Percentiles rank a stretch among this genome's conserved stretches.
These are phyloP conservation scores for Aspergillus campestris DNA, from an alignment of 495 filamentous ascomycete genomes.

Conservation along the genomic window DNA sequence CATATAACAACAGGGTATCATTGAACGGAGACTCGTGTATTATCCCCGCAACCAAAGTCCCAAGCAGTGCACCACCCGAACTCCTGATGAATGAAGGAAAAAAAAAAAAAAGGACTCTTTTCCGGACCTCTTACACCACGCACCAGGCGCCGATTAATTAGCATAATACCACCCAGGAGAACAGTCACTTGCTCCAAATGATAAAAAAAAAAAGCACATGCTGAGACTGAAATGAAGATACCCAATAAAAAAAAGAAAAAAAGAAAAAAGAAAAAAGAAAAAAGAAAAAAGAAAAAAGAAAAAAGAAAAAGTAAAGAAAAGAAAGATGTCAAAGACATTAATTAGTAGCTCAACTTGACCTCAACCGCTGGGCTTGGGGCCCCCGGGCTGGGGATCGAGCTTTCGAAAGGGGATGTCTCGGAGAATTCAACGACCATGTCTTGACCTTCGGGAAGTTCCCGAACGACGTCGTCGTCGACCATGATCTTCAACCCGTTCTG, in stretches of 20 bases:
- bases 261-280: neutral
- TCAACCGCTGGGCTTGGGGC: slow-evolving; percentile 21
- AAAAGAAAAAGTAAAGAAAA: neutral
- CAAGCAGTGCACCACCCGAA: slow-evolving; percentile 16
- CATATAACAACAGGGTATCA: slow-evolving; percentile 35
- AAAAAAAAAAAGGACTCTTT: neutral
- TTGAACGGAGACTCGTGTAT: slow-evolving; percentile 43
- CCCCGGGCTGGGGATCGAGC: slow-evolving; percentile 1
- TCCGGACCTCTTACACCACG: slow-evolving; percentile 1
- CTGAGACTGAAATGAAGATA: neutral
- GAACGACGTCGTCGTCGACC: slow-evolving; percentile 84
- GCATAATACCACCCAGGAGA: neutral
- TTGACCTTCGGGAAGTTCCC: slow-evolving; percentile 81
- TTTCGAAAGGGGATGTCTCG: slow-evolving; percentile 21
- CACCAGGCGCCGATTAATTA: slow-evolving; percentile 12
- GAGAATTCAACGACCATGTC: slow-evolving; percentile 69
- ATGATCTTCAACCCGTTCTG: slow-evolving; percentile 69
- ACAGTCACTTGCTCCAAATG: neutral
- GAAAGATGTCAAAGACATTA: neutral
- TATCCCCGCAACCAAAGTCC: slow-evolving; percentile 39
- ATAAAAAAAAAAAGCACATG: neutral
- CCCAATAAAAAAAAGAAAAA: neutral
- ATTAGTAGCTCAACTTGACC: slow-evolving; percentile 34
- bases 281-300: no score
- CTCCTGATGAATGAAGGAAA: slow-evolving; percentile 8